phyloP scores from a whole-genome alignment of 2,329 filamentous ascomycete genomes.

The Phaeosphaeria sp. region DNA sequence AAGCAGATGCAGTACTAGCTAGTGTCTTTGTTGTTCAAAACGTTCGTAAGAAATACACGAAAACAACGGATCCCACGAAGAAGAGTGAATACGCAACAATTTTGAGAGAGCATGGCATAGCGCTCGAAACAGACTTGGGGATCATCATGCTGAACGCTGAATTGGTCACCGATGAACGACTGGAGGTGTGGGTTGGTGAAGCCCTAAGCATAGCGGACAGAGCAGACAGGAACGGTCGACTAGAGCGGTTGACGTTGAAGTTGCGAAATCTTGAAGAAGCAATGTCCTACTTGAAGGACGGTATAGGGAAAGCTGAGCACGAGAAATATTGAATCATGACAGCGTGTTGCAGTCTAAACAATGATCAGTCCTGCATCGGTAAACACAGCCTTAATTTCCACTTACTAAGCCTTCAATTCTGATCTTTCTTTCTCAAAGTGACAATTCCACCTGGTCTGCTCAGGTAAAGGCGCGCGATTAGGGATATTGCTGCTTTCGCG shows the following conservation, averaged over 20 bases:
- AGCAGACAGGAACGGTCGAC: conserved; percentile 2
- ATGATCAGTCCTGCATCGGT: background rate
- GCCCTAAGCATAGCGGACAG: conserved; percentile 1
- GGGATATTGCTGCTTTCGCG: conserved; percentile 42
- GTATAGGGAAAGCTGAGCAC: background rate
- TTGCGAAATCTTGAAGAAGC: conserved; percentile 2
- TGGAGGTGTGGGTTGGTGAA: conserved; percentile 6
- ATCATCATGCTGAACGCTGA: conserved; percentile 2
- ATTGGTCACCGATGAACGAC: conserved; percentile 2
- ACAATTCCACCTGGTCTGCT: conserved; percentile 31
- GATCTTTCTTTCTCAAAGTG: conserved; percentile 13
- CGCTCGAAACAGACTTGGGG: conserved; percentile 8
- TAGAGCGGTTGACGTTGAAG: conserved; percentile 3
- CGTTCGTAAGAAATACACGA: background rate
- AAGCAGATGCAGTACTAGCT: conserved; percentile 5
- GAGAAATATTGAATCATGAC: background rate
- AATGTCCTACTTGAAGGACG: background rate
- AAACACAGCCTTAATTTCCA: background rate
- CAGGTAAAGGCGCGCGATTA: conserved; percentile 31
- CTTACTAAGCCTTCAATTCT: conserved; percentile 1
- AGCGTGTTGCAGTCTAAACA: background rate
- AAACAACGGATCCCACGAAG: background rate
- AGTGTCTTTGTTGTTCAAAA: conserved; percentile 8
- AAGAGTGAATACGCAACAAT: conserved; percentile 6
- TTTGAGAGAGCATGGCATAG: background rate